These are phyloP conservation scores for Beauveria bassiana DNA, from an alignment of 2,329 filamentous ascomycete genomes.

Conservation along the genomic window DNA sequence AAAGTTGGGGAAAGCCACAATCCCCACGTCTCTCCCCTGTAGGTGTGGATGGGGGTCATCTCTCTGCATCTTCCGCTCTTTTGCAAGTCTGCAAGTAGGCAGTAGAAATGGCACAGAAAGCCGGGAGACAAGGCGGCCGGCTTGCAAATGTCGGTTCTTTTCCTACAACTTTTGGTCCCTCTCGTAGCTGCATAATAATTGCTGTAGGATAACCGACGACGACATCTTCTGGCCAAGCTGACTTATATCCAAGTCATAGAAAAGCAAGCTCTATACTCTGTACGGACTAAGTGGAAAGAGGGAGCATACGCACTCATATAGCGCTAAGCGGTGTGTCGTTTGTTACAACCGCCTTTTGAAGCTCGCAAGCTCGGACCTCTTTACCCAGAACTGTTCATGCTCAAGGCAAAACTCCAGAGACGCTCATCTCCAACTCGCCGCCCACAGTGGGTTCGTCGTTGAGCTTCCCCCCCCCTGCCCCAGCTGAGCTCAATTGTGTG, in stretches of 20 bases:
- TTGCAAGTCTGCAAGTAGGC: neutral
- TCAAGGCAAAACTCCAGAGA: neutral
- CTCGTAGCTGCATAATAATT: neutral
- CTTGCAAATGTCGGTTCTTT: neutral
- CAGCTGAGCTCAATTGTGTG: neutral
- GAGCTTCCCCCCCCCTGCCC: neutral
- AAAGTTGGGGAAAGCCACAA: constrained; percentile 8
- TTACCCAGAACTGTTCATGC: neutral
- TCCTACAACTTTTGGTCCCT: neutral
- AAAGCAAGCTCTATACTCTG: too few relatives aligned
- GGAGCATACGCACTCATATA: too few relatives aligned
- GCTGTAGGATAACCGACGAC: too few relatives aligned
- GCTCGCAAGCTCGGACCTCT: too few relatives aligned
- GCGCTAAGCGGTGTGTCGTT: too few relatives aligned
- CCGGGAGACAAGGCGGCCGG: too few relatives aligned
- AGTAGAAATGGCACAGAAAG: neutral
- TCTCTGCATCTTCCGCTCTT: neutral
- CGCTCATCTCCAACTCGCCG: neutral
- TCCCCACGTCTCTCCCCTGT: neutral
- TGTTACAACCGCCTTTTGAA: too few relatives aligned
- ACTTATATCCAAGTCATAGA: too few relatives aligned
- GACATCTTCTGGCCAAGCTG: too few relatives aligned
- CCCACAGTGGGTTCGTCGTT: neutral
- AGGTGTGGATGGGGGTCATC: neutral
- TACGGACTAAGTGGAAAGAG: too few relatives aligned